Evolutionary conservation across 345 rosid species (phyloP).

Genomic region (Citrus trifoliata): DNA sequence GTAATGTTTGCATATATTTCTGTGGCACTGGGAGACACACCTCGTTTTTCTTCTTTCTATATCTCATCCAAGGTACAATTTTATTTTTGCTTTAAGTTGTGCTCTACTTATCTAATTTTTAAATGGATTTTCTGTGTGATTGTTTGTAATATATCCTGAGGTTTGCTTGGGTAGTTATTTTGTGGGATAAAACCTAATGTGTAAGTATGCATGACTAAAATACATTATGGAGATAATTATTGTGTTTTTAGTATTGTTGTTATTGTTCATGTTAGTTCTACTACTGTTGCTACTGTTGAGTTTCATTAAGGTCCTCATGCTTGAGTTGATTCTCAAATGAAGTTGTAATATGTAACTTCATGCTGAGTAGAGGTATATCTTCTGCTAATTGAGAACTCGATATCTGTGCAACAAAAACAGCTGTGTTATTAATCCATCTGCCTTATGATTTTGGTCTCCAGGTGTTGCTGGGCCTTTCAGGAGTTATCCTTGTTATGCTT

Average conservation of each 20-base stretch:
- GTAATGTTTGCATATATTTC: slow-evolving; percentile 96
- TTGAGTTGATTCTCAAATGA: neutral
- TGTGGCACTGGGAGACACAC: slow-evolving; percentile 77
- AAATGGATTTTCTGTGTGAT: slow-evolving; percentile 11
- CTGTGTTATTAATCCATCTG: neutral
- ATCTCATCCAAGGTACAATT: slow-evolving; percentile 76
- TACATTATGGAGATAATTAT: neutral
- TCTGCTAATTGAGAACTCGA: neutral
- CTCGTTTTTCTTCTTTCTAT: slow-evolving; percentile 54
- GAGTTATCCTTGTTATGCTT: slow-evolving; percentile 91
- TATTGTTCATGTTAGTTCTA: neutral
- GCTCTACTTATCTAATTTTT: neutral
- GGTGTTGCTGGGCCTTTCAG: slow-evolving; percentile 93
- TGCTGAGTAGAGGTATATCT: neutral
- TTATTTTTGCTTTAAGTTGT: slow-evolving; percentile 4
- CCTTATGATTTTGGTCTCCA: slow-evolving; percentile 25
- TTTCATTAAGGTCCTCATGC: neutral
- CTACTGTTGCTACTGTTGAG: neutral
- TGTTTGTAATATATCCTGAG: neutral
- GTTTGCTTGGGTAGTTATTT: neutral
- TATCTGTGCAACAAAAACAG: neutral
- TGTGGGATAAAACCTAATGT: neutral
- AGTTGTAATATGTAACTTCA: neutral
- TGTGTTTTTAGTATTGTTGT: neutral
- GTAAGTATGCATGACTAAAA: neutral